These are phyloP conservation scores for Celoporthe dispersa DNA, from an alignment of 2,329 filamentous ascomycete species.

Conservation along the genomic window DNA sequence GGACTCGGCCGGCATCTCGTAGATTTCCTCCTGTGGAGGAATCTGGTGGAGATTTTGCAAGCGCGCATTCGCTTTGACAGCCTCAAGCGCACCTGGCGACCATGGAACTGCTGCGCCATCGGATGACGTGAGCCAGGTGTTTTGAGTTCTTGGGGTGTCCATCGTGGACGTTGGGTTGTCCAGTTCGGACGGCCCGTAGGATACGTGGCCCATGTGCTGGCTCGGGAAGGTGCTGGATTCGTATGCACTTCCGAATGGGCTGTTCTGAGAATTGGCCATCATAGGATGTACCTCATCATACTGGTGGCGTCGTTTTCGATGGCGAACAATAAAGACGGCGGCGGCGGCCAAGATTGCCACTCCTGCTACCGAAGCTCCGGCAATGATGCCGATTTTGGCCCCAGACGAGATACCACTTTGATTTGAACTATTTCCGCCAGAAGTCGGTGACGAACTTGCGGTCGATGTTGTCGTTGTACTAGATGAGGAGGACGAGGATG, in stretches of 20 bases:
- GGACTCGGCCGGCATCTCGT: constrained; percentile 28
- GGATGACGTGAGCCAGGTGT: constrained; percentile 19
- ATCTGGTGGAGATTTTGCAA: constrained; percentile 24
- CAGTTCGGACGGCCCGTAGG: constrained; percentile 16
- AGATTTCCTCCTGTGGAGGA: constrained; percentile 28
- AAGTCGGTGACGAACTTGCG: constrained; percentile 17
- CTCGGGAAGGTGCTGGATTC: constrained; percentile 1
- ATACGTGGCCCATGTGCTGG: constrained; percentile 8
- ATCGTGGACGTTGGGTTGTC: constrained; percentile 15
- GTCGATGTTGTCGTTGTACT: constrained; percentile 26
- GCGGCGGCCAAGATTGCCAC: constrained; percentile 31
- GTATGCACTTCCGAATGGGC: constrained; percentile 7
- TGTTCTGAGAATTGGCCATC: constrained; percentile 32
- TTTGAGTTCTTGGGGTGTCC: neutral
- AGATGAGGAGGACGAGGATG: constrained; percentile 28
- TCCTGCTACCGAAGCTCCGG: constrained; percentile 33
- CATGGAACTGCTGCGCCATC: constrained; percentile 21
- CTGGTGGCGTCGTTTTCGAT: constrained; percentile 31
- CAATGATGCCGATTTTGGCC: constrained; percentile 38
- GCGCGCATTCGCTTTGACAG: constrained; percentile 7
- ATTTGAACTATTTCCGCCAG: constrained; percentile 10
- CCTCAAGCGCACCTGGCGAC: constrained; percentile 23
- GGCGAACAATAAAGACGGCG: constrained; percentile 34
- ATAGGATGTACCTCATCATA: constrained; percentile 39
- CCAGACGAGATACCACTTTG: constrained; percentile 33